Evolutionary conservation across 2,329 filamentous ascomycete species (phyloP), one percentile per base, ranked within the genome.

Genomic region (Aspergillus uvarum): DNA sequence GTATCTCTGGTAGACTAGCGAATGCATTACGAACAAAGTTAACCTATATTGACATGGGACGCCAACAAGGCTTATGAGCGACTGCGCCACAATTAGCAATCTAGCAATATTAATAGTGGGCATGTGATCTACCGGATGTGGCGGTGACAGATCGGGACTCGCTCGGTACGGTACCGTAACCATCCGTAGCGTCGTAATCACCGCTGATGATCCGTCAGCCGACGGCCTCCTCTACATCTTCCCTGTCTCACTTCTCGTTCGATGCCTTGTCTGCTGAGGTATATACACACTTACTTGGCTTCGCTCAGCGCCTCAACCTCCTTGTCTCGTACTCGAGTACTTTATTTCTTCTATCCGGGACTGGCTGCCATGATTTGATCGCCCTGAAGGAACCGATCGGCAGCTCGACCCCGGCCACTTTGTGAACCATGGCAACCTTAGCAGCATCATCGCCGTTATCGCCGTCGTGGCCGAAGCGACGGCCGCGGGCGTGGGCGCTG

Each of bases 401-500:
- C 11, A 50, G 49, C 35, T 49, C 21, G 26, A 22, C 22, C 21
- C 38, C 51, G 42, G 52, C 52, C 60, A 57, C 31, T 59, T 31
- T 54, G 51, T 59, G 58, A 35, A 62, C 58, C 38, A 79, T 78
- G 76, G 75, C 76, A 55, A 73, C 75, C 29, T 67, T 77, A 61
- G 70, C 74, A 52, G 68, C 72, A 58, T 75, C 76, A 50, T 67
- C 73, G 31, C 74, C 77, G 31, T 74, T 76, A 38, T 75, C 77
- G 19, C 75, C 77, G 14, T 72, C 74, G 19, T 74, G 72, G 62
- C 71, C 75, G 31, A 79, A 76, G 68, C 77, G 78, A 51, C 73
- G 76, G n/a, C 66, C 73, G 35, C 75, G 74, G 53, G 71, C 73
- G 19, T 79, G 77, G 70, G 77, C 78, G 11, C 75, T 77, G 60